Base-by-base conservation (phyloP, 129 eudicot genomes). In the Lonicera japonica region DNA sequence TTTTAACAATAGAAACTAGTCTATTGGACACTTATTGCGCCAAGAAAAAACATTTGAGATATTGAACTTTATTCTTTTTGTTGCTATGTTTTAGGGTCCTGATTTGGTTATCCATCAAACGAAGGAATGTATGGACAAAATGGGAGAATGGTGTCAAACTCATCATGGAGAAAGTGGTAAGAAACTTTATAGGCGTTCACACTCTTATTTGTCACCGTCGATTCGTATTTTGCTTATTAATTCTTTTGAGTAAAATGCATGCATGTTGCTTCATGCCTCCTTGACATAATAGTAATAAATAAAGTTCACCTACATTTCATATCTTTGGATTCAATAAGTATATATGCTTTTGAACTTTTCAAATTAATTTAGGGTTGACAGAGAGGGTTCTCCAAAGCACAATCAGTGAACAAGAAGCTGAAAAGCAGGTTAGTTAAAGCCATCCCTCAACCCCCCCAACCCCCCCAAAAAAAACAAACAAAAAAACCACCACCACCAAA, bases 121-220 rank as follows among this genome's bases (percentile, higher is more conserved):
- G 39, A 80, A 83, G 69, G 91, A 88, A 67, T 94, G 96, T 69
- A 73, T 88, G 29, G 96, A 83, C 56, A 73, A 81, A 48, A 94
- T 94, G 99, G 96, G 94, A 21, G 87, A 85, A 71, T 94, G 99
- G 99, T 88, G 96, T 79, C 92, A 79, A 77, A 67, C 72, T 13
- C 99, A 94, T 79, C 99, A 94, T 77, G 82, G 77, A 64, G 94
- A 75, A 74, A 94, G 96, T 73, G 99, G 99, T 88, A 73, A 67
- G 86, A n/a, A 60, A 69, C 57, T 24, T 62, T 16, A 18, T 11
- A 18, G 23, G 19, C 39, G 54, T 21, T 67, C 10, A 38, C 53
- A 14, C 54, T 40, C 12, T 38, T 34, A 15, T 18, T 25, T 0
- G 19, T 67, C 4, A 56, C 48, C 18, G 11, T 24, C 25, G 12